Conservation (phyloP, 2,329 filamentous ascomycete species). For the Claviceps pusilla region DNA sequence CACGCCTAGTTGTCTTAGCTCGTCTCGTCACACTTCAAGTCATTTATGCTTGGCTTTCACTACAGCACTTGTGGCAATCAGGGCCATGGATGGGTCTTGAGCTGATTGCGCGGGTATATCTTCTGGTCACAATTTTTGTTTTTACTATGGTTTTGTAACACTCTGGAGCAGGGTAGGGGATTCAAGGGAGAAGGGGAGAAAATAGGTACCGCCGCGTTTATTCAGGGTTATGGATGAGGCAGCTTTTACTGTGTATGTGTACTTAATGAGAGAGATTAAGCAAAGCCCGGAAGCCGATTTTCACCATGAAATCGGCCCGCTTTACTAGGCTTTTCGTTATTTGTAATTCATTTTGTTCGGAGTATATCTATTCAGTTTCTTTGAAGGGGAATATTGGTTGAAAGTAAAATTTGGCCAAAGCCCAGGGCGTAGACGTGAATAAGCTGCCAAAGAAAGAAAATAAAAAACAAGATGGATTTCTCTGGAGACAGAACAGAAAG, state of each 20-base stretch:
- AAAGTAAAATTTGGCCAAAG: not conserved
- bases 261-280: slow-evolving; percentile 23
- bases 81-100: not conserved
- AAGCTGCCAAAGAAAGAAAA: not conserved
- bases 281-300: slow-evolving; percentile 11
- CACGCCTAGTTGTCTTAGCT: not conserved
- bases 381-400: not conserved
- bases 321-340: not conserved
- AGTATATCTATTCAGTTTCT: slow-evolving; percentile 11
- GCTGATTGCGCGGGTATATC: not conserved
- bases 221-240: slow-evolving; percentile 3
- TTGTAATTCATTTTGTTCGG: slow-evolving; percentile 19
- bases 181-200: not conserved
- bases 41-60: not conserved
- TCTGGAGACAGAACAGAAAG: not conserved
- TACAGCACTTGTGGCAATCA: not conserved
- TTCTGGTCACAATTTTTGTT: slow-evolving; percentile 8
- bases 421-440: not conserved
- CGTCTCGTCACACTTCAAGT: not conserved
- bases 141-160: slow-evolving; percentile 1
- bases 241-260: slow-evolving; percentile 16
- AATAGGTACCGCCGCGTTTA: slow-evolving; percentile 5
- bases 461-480: not conserved
- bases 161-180: slow-evolving; percentile 10
- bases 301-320: slow-evolving; percentile 14